phyloP scores from a whole-genome alignment of 2,329 filamentous ascomycete species.

The Camillea tinctor region DNA sequence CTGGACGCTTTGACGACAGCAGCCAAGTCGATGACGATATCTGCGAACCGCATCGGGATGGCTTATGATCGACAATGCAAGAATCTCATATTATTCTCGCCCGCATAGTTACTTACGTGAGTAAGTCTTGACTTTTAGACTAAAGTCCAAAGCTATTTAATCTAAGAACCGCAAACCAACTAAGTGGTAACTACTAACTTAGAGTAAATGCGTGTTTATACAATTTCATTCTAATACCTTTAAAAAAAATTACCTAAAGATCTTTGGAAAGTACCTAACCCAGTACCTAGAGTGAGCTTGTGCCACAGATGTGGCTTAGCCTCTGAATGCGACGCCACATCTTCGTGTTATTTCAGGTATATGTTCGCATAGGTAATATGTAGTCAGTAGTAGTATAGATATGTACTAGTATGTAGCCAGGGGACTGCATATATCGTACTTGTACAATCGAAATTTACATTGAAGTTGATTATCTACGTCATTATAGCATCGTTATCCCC shows the following conservation, averaged over 20 bases:
- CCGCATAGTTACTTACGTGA: neutral
- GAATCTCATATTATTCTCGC: neutral
- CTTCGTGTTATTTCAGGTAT: too few relatives aligned
- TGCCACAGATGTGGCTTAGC: too few relatives aligned
- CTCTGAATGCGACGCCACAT: too few relatives aligned
- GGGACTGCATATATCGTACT: too few relatives aligned
- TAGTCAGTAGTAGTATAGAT: too few relatives aligned
- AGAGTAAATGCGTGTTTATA: too few relatives aligned
- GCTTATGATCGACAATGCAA: conserved; percentile 7
- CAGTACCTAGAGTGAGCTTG: too few relatives aligned
- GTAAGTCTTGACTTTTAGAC: conserved; percentile 1
- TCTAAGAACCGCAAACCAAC: neutral
- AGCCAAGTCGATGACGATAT: conserved; percentile 66
- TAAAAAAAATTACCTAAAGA: too few relatives aligned
- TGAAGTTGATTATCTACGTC: conserved; percentile 20
- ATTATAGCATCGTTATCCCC: conserved; percentile 43
- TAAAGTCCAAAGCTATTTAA: conserved; percentile 5
- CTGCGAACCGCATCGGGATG: conserved; percentile 57
- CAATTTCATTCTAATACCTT: too few relatives aligned
- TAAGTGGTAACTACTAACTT: neutral
- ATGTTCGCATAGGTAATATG: too few relatives aligned
- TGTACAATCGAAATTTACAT: conserved; percentile 7
- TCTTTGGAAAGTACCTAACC: too few relatives aligned
- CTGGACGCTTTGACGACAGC: conserved; percentile 69
- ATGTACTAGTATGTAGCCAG: too few relatives aligned